Base-by-base conservation (phyloP, 257 asterid species). In the Solanum chiquidenum region DNA sequence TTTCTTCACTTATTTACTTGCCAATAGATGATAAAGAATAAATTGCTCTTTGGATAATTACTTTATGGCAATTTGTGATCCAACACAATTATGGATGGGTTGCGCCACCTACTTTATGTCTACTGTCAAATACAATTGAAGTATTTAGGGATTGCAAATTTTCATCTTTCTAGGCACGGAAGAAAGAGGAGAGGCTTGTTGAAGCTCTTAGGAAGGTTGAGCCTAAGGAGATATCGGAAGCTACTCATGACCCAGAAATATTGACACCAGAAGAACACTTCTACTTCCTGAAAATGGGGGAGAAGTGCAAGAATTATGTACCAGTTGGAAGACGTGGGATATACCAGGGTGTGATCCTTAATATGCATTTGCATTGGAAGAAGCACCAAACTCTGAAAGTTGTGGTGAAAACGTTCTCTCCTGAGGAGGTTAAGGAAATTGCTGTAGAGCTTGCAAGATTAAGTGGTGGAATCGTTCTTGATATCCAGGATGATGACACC, bases 281-380 rank as follows among this genome's bases (percentile, higher is more conserved):
- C 91, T 97, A 97, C 94, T 97, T 92, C 85, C 84, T 97, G 91
- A 97, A 94, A 90, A 97, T 97, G 98, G 99, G 99, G 1, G 95
- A 94, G 85, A 97, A 97, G 91, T 91, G 94, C 94, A 97, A 95
- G 93, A 97, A 97, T 90, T 97, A 97, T 72, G 99, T 97, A 42
- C 99, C 99, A 2, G 95, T 97, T 77, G 99, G 99, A 86, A 94
- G 98, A 74, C 96, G 99, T 3, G 99, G 99, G 85, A 90, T 97
- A 71, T 97, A 94, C 91, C 95, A 93, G 90, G 99, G 99, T 9
- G 99, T 97, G 90, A 96, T 97, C 90, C 91, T 97, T 86, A 97
- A 97, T 91, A 96, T 96, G 99, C 99, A 97, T 90, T 91, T 97
- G 95, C 99, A 97, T 44, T 97, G 99, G 99, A 97, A 97, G 91